Conservation (phyloP, 805 yeast species). For the Isabelozyma heimii region DNA sequence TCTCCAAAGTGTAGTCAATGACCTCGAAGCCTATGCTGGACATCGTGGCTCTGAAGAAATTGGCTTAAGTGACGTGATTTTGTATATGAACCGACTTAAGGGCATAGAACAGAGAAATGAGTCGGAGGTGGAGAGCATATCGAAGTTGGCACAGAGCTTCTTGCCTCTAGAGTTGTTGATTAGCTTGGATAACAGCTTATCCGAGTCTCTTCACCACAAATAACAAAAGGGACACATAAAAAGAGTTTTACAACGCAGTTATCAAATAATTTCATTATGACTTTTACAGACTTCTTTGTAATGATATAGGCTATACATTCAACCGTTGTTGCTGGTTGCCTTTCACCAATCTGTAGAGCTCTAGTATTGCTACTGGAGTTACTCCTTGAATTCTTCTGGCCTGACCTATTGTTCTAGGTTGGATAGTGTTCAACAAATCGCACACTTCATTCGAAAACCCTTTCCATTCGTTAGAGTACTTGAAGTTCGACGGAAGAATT, state of each 20-base stretch:
- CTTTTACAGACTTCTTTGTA: constrained; percentile 9
- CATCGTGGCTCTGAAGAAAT: constrained; percentile 25
- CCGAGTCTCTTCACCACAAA: not conserved
- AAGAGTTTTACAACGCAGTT: not conserved
- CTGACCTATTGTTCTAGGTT: constrained; percentile 91
- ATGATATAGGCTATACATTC: constrained; percentile 5
- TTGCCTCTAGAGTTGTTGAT: constrained; percentile 36
- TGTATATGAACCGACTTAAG: constrained; percentile 29
- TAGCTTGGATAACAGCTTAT: constrained; percentile 27
- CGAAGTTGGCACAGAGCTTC: constrained; percentile 29
- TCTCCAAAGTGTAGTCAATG: constrained; percentile 25
- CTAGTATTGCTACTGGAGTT: constrained; percentile 89
- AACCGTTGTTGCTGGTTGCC: constrained; percentile 18
- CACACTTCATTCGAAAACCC: constrained; percentile 75
- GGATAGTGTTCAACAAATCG: constrained; percentile 62
- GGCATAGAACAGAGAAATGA: constrained; percentile 7
- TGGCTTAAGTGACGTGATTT: constrained; percentile 32
- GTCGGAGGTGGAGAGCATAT: constrained; percentile 18
- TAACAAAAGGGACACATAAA: not conserved
- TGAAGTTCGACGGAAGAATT: constrained; percentile 63
- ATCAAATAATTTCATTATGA: not conserved
- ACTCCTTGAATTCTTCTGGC: constrained; percentile 94
- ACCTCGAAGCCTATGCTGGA: constrained; percentile 33
- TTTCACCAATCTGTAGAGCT: constrained; percentile 58
- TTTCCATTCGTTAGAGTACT: constrained; percentile 54